phyloP scores from a whole-genome alignment of 2,329 filamentous ascomycete genomes.

The Coniochaeta hoffmannii region DNA sequence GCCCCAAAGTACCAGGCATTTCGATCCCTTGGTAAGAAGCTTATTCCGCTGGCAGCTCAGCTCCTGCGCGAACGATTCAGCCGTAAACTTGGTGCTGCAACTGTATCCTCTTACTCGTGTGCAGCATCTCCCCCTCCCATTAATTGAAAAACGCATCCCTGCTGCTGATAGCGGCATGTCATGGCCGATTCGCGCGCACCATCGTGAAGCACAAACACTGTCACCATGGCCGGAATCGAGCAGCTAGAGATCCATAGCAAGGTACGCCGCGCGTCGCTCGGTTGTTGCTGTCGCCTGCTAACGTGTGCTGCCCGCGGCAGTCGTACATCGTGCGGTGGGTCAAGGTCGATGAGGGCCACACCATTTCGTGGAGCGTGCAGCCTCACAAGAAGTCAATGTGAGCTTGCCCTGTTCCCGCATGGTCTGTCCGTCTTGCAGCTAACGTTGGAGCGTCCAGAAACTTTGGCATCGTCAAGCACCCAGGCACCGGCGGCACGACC shows the following conservation, averaged over 20 bases:
- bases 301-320: conserved; percentile 35
- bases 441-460: conserved; percentile 45
- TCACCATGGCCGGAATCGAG: conserved; percentile 83
- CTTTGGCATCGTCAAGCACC: conserved; percentile 97
- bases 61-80: not conserved
- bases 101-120: not conserved
- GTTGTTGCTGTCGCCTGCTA: not conserved
- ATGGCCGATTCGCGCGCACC: not conserved
- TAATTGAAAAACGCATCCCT: not conserved
- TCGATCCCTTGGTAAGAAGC: not conserved
- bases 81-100: not conserved
- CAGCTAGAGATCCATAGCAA: conserved; percentile 97
- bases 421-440: conserved; percentile 3
- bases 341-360: conserved; percentile 80
- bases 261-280: conserved; percentile 43
- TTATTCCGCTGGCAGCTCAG: not conserved
- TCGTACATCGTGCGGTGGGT: conserved; percentile 98
- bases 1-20: not conserved
- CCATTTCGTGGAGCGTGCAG: conserved; percentile 95
- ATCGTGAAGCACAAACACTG: not conserved
- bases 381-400: conserved; percentile 96
- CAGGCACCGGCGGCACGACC: conserved; percentile 58
- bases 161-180: not conserved
- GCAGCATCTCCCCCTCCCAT: too few relatives aligned
- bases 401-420: conserved; percentile 13